These are phyloP conservation scores for Cryphonectria carpinicola DNA, from an alignment of 2,329 filamentous ascomycete genomes.

Conservation along the genomic window DNA sequence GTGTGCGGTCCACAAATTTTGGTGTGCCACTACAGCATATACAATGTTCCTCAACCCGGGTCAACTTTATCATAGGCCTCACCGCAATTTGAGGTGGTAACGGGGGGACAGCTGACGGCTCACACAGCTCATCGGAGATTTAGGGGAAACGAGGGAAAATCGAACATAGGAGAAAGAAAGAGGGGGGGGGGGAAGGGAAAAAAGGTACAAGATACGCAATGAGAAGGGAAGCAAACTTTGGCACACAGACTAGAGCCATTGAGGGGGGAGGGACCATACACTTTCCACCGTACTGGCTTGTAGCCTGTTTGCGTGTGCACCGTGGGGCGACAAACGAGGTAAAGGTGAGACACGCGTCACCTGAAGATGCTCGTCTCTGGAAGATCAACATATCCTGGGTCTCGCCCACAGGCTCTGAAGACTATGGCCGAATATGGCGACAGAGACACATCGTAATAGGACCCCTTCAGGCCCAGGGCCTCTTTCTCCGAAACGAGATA, in stretches of 20 bases:
- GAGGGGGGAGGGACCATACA: background rate
- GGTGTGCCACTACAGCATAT: conserved; percentile 1
- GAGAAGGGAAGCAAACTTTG: conserved; percentile 6
- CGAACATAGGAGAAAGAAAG: background rate
- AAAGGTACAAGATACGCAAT: background rate
- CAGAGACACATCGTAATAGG: conserved; percentile 21
- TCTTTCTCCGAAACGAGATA: conserved; percentile 14
- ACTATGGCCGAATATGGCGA: conserved; percentile 10
- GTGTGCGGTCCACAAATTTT: background rate
- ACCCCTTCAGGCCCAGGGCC: background rate
- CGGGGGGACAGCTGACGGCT: background rate
- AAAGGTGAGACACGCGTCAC: conserved; percentile 24
- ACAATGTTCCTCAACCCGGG: background rate
- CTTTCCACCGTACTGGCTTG: conserved; percentile 1
- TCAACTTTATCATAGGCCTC: background rate
- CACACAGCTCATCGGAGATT: background rate
- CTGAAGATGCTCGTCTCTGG: conserved; percentile 14
- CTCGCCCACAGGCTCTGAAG: conserved; percentile 12
- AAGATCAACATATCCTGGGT: conserved; percentile 10
- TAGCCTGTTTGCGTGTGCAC: conserved; percentile 14
- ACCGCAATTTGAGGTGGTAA: conserved; percentile 1
- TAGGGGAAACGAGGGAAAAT: background rate
- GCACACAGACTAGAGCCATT: conserved; percentile 1
- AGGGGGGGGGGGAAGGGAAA: background rate
- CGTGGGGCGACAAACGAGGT: conserved; percentile 22